Conservation (phyloP, 2,329 filamentous ascomycete species). For the Aspergillus fumigatus region DNA sequence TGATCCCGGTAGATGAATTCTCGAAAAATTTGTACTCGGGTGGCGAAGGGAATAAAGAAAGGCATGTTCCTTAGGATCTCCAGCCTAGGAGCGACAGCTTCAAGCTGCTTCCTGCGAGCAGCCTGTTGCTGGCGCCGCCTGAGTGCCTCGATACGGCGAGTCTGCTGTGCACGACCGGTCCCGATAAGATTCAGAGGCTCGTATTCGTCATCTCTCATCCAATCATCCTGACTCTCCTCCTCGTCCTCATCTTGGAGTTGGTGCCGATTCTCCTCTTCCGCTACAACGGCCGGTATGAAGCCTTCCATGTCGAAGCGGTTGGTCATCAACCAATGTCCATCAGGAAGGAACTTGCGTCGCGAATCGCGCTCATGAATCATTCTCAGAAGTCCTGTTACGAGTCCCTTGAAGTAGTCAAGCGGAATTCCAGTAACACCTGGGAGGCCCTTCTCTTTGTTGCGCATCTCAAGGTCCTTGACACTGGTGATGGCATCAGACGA, state of each 20-base stretch:
- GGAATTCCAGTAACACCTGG: constrained; percentile 67
- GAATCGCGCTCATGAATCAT: constrained; percentile 95
- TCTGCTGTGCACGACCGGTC: constrained; percentile 58
- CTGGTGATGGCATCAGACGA: constrained; percentile 19
- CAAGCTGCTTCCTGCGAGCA: constrained; percentile 66
- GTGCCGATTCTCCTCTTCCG: constrained; percentile 75
- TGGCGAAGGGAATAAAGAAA: constrained; percentile 91
- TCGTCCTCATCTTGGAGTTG: constrained; percentile 61
- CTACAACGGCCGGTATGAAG: constrained; percentile 80
- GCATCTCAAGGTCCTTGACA: constrained; percentile 33
- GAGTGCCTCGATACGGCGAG: constrained; percentile 58
- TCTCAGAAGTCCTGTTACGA: constrained; percentile 73
- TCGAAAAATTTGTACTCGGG: constrained; percentile 85
- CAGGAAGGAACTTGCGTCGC: constrained; percentile 73
- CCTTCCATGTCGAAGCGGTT: constrained; percentile 79
- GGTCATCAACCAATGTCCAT: constrained; percentile 93
- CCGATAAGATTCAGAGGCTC: constrained; percentile 45
- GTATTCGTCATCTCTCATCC: constrained; percentile 34
- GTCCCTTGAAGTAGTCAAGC: constrained; percentile 70
- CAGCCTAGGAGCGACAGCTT: constrained; percentile 76
- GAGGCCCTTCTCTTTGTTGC: constrained; percentile 45
- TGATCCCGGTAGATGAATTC: constrained; percentile 88
- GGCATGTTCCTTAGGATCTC: constrained; percentile 95
- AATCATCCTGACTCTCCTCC: constrained; percentile 49
- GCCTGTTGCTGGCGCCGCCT: constrained; percentile 62